These are phyloP conservation scores for Coccomyxa sp. DNA, from an alignment of 139 green algal species.

Conservation along the genomic window DNA sequence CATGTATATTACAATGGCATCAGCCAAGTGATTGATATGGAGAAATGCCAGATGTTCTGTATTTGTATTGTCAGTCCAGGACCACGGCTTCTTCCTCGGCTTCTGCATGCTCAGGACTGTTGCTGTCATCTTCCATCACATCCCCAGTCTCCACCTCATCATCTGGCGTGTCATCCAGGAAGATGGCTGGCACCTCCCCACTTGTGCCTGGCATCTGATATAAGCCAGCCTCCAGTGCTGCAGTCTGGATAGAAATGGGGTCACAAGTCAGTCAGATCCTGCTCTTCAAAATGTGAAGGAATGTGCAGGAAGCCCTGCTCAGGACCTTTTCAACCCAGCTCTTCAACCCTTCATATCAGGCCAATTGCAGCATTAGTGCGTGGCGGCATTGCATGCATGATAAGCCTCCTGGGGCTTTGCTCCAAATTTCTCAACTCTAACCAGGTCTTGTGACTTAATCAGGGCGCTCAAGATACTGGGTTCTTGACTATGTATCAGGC, in stretches of 20 bases:
- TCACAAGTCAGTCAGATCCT: neutral
- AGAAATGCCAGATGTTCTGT: no score
- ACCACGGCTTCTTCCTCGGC: neutral
- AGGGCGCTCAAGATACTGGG: no score
- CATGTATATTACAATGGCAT: no score
- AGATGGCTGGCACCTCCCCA: neutral
- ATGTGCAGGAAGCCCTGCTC: neutral
- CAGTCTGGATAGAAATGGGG: neutral
- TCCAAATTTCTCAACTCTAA: neutral
- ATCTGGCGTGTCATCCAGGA: neutral
- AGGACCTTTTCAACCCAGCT: neutral
- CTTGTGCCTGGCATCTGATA: neutral
- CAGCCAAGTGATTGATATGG: no score
- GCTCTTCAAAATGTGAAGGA: neutral
- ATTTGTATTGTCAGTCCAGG: neutral
- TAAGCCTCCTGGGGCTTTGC: no score
- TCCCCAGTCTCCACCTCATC: neutral
- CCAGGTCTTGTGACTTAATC: no score
- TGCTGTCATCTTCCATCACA: neutral
- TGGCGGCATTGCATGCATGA: neutral
- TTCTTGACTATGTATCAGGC: no score
- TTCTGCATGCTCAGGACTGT: neutral
- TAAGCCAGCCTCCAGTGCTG: neutral
- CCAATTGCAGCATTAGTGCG: neutral
- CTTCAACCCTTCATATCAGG: no score